Base-by-base conservation (phyloP, 768 basidiomycete genomes). In the Mycena polygramma region DNA sequence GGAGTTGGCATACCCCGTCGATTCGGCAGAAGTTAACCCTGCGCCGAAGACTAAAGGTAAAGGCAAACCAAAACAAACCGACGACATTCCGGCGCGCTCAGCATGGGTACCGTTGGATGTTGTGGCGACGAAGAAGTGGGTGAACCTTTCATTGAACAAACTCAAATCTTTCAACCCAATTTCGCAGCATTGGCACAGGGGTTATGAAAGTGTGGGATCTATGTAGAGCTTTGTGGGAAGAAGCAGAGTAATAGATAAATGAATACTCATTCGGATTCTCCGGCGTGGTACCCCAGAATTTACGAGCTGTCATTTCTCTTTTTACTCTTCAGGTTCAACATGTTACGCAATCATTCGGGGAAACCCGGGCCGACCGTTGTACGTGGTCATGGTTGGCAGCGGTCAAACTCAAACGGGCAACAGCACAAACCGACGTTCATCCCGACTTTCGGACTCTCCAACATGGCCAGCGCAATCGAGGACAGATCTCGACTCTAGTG, bases 131-230 rank as follows among this genome's bases (percentile, higher is more conserved):
- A 84, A 86, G 57, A 92, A 93, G 93, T 92, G 30, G 30, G 30
- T 30, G 83, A 77, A 88, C 87, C 67, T 39, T 10, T 20, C 41
- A 41, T 53, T 58, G 45, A 17, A 48, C n/a, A n/a, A n/a, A n/a
- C 30, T 26, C 48, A 20, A 37, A 22, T 4, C 6, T n/a, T 35
- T 48, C 60, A 6, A 53, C 62, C n/a, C 30, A 36, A 15, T 52
- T 43, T 63, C 64, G 45, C 75, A 94, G 93, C 76, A 89, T 93
- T 73, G 89, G 92, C 71, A 93, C 91, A 17, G 93, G 93, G 30
- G 88, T 92, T 43, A 75, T 88, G 75, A 94, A 94, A 81, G 85
- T 94, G 62, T 94, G 92, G 93, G 87, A 88, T 62, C 80, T 85
- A 57, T 88, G 82, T 41, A 84, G 83, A 66, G 77, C 78, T 54